Evolutionary conservation across 1,139 yeast species (phyloP).

Genomic region (Lizanozyma gosingica): DNA sequence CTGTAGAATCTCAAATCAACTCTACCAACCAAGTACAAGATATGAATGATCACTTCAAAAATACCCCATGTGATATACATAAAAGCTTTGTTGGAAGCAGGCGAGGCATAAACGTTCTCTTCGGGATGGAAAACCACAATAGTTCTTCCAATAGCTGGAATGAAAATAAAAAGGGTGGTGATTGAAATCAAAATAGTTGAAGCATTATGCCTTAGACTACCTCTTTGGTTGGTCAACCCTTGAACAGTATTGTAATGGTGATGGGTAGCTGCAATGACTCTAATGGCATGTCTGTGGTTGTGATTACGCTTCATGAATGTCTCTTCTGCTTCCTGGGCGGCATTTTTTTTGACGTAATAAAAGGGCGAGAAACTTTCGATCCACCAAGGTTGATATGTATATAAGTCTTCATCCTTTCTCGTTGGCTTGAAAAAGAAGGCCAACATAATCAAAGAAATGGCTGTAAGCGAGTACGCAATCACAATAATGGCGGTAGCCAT

Average conservation of each 20-base stretch:
- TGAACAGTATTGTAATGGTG: conserved; percentile 35
- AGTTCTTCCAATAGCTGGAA: conserved; percentile 51
- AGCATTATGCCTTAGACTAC: conserved; percentile 40
- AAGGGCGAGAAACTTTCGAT: conserved; percentile 50
- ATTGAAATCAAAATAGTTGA: conserved; percentile 39
- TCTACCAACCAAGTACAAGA: conserved; percentile 51
- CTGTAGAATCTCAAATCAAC: conserved; percentile 72
- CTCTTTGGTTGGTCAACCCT: conserved; percentile 36
- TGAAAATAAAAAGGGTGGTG: conserved; percentile 45
- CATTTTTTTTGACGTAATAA: conserved; percentile 45
- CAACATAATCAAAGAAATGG: conserved; percentile 38
- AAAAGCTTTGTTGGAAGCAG: conserved; percentile 37
- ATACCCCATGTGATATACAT: conserved; percentile 65
- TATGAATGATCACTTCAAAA: conserved; percentile 48
- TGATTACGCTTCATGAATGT: conserved; percentile 42
- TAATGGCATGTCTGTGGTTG: conserved; percentile 42
- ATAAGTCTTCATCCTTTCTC: conserved; percentile 39
- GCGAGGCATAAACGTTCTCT: conserved; percentile 13
- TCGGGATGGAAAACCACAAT: conserved; percentile 36
- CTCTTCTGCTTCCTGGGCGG: conserved; percentile 41
- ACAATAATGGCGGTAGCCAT: conserved; percentile 51
- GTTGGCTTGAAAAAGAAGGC: conserved; percentile 56
- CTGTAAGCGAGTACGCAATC: conserved; percentile 49
- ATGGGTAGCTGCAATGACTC: conserved; percentile 40
- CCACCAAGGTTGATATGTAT: conserved; percentile 76